Base-by-base conservation (phyloP, 2,329 filamentous ascomycete genomes). In the Aspergillus sp. region DNA sequence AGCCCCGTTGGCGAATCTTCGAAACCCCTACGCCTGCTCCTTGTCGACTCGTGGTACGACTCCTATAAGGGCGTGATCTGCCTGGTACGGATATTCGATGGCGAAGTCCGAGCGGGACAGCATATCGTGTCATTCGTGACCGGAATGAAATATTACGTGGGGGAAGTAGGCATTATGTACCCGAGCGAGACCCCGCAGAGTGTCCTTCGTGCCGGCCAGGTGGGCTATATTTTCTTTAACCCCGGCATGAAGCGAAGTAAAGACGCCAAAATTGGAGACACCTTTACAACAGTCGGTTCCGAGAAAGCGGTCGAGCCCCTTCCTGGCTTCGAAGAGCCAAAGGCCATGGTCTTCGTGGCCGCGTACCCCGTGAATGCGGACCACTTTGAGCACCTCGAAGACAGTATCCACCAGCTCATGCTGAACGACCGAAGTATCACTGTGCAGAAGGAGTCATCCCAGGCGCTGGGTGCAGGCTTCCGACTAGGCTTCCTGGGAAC, bases 41-140 rank as follows among this genome's bases (percentile, higher is more conserved):
- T 98, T 10, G 86, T 98, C 16, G 91, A 98, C 61, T 95, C 88
- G 14, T 98, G 91, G 91, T 98, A 98, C 57, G 88, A 94, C 53
- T 88, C 81, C 39, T 98, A 95, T 60, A 82, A 86, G 44, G 91
- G 91, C 8, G 91, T 98, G 22, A 82, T 96, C 33, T 71, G 95
- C 32, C 71, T 98, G 5, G 86, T 98, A 8, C 73, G 91, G 8
- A 69, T 98, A 12, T 98, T 98, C 49, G 86, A 96, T 43, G 91
- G 91, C 8, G 74, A 76, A 32, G 71, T 98, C 41, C 76, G 72
- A 36, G 77, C 88, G 0, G 91, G 91, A 4, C 86, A 96, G 52
- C 78, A 81, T 24, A 66, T 98, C n/a, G 66, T 84, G 4, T 95
- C 88, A 1, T 81, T 95, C 48, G 89, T 81, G 1, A 98, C 91